phyloP scores from a whole-genome alignment of 495 filamentous ascomycete genomes.

The Clohesyomyces aquaticus region DNA sequence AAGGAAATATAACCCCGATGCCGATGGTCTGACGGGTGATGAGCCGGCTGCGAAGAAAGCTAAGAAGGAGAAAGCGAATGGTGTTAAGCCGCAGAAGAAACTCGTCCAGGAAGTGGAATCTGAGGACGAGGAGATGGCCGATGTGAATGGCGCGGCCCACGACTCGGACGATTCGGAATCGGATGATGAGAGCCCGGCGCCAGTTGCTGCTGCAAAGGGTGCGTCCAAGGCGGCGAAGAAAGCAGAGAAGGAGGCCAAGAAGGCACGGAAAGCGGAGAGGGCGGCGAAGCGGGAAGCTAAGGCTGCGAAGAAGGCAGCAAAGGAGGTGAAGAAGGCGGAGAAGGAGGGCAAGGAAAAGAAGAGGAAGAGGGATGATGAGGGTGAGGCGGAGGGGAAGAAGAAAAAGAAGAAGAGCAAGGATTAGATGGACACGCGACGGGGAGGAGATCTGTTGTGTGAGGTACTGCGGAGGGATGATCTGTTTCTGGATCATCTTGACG shows the following conservation, averaged over 20 bases:
- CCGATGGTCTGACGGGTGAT: slow-evolving; percentile 78
- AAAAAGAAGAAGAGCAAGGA: slow-evolving; percentile 51
- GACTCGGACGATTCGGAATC: slow-evolving; percentile 39
- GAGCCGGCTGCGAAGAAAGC: slow-evolving; percentile 59
- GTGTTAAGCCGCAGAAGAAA: slow-evolving; percentile 14
- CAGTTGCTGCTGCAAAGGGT: neutral
- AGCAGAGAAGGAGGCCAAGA: slow-evolving; percentile 54
- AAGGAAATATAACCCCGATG: slow-evolving; percentile 94
- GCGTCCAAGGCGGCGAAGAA: slow-evolving; percentile 53
- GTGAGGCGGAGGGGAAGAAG: slow-evolving; percentile 41
- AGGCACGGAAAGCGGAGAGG: slow-evolving; percentile 56
- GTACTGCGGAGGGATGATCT: neutral
- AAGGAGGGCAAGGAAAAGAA: slow-evolving; percentile 42
- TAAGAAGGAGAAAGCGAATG: slow-evolving; percentile 34
- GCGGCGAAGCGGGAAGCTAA: slow-evolving; percentile 77
- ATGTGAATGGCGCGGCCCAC: slow-evolving; percentile 28
- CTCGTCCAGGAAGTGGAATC: slow-evolving; percentile 35
- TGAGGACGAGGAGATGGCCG: slow-evolving; percentile 40
- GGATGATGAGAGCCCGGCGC: slow-evolving; percentile 32
- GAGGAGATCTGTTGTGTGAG: neutral
- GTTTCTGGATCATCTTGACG: slow-evolving; percentile 3
- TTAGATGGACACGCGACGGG: slow-evolving; percentile 9
- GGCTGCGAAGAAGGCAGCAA: slow-evolving; percentile 69
- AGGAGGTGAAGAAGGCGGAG: slow-evolving; percentile 46
- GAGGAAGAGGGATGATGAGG: slow-evolving; percentile 40